A percentile compares a stretch with the other conserved stretches of the same genome.
These are phyloP conservation scores for Solanum rostratum DNA, from an alignment of 257 asterid species.

Conservation along the genomic window DNA sequence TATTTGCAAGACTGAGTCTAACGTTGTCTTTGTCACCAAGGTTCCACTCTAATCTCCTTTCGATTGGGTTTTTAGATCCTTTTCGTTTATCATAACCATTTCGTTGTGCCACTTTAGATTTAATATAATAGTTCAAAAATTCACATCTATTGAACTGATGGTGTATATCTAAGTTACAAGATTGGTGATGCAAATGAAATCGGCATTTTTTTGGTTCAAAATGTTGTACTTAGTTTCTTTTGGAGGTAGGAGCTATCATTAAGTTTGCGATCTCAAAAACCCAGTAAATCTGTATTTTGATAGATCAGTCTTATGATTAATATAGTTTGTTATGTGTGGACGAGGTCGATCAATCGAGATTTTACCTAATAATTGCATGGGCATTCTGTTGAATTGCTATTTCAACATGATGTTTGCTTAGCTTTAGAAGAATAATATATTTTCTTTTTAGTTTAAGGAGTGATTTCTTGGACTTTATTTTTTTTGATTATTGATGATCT, in stretches of 20 bases:
- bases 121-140: background rate
- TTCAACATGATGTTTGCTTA: background rate
- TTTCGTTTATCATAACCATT: background rate
- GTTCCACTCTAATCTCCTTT: conserved; percentile 10
- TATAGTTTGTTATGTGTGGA: background rate
- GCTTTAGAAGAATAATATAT: background rate
- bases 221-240: background rate
- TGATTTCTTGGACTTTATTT: background rate
- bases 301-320: background rate
- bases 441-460: background rate
- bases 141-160: background rate
- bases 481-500: background rate
- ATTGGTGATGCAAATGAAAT: background rate
- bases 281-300: background rate
- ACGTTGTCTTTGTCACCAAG: conserved; percentile 78
- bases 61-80: background rate
- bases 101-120: background rate
- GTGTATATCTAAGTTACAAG: background rate
- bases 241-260: background rate
- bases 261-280: background rate
- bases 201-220: background rate
- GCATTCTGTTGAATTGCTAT: background rate
- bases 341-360: background rate
- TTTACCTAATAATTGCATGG: background rate
- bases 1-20: conserved; percentile 81